Percentiles rank a stretch among this genome's conserved stretches.
These are phyloP conservation scores for Porphyra umbilicalis DNA, from an alignment of 31 red algal species.

Conservation along the genomic window DNA sequence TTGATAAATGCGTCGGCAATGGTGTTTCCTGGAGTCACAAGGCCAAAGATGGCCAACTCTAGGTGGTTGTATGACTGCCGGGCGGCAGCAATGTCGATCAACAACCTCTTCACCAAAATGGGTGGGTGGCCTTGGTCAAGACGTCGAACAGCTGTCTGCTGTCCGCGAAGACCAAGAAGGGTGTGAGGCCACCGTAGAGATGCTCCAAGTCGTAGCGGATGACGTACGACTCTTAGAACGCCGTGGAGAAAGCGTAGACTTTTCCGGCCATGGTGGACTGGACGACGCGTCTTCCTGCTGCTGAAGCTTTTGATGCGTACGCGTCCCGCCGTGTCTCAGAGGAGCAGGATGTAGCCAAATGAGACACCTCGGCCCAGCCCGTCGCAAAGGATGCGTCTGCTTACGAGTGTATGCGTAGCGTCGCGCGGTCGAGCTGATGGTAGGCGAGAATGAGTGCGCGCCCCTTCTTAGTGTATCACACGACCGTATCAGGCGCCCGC, in stretches of 20 bases:
- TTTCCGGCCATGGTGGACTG: neutral
- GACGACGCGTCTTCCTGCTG: conserved; percentile 8
- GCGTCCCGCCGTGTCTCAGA: neutral
- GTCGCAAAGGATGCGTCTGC: conserved; percentile 14
- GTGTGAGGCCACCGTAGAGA: neutral
- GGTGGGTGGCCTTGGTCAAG: neutral
- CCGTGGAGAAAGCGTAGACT: neutral
- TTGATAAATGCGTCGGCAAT: too few relatives aligned
- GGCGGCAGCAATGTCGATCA: neutral
- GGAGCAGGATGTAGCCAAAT: conserved; percentile 3
- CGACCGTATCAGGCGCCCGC: neutral
- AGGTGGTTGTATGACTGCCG: neutral
- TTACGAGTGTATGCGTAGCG: conserved; percentile 5
- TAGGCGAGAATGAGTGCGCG: neutral
- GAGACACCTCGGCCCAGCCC: neutral
- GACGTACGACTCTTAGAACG: neutral
- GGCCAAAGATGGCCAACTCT: neutral
- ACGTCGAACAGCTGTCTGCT: neutral
- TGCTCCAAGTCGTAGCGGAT: neutral
- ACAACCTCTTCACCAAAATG: neutral
- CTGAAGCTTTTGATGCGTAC: neutral
- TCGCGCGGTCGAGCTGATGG: neutral
- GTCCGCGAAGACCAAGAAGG: neutral
- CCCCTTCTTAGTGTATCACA: neutral
- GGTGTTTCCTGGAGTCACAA: too few relatives aligned